These are phyloP conservation scores for Eucalyptus erythrocorys DNA, from an alignment of 345 rosid genomes.

Conservation along the genomic window DNA sequence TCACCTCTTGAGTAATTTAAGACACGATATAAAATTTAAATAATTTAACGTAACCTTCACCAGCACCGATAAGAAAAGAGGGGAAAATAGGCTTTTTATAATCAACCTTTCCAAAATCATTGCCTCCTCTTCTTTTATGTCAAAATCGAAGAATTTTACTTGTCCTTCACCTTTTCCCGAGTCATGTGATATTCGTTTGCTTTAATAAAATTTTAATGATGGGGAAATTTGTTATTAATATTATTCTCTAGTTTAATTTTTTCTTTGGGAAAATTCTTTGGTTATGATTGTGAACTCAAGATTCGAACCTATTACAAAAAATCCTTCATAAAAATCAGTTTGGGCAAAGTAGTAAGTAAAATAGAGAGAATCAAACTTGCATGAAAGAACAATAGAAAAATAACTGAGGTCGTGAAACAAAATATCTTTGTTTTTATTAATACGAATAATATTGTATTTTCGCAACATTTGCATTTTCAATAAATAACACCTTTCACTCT, in stretches of 20 bases:
- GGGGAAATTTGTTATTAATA: no score
- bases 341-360: background rate
- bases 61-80: background rate
- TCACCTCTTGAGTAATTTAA: background rate
- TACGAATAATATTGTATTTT: background rate
- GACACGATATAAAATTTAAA: background rate
- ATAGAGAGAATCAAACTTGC: background rate
- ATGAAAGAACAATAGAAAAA: background rate
- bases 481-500: background rate
- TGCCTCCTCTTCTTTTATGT: rapidly evolving
- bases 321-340: background rate
- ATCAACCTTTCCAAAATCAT: rapidly evolving
- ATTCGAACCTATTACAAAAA: background rate
- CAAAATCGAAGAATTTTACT: background rate
- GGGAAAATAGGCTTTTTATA: background rate
- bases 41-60: background rate
- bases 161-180: background rate
- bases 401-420: background rate
- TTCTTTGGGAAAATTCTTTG: background rate
- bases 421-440: background rate
- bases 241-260: background rate
- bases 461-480: background rate
- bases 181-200: no score
- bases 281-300: background rate
- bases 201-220: no score